A percentile compares a stretch with the other conserved stretches of the same genome.
These are phyloP conservation scores for Pseudonitzschia multistriata DNA, from an alignment of 108 stramenopile genomes.

Conservation along the genomic window DNA sequence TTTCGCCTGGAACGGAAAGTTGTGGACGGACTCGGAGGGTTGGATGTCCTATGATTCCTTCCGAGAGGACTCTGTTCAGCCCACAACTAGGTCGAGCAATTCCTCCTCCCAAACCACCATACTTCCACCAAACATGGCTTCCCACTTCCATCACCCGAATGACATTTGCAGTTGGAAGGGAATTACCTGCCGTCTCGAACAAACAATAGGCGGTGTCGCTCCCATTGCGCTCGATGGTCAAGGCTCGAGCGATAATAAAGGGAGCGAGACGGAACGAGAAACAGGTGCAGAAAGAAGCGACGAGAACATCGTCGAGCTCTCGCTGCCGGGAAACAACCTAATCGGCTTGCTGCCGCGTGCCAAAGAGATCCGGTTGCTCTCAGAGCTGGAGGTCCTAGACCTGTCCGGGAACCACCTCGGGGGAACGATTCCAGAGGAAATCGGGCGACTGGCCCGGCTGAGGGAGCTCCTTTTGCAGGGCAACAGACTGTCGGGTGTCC, in stretches of 20 bases:
- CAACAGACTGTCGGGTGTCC: background rate
- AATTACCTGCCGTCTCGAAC: background rate
- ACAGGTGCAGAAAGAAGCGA: background rate
- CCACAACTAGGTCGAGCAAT: background rate
- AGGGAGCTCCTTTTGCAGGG: background rate
- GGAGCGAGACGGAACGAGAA: background rate
- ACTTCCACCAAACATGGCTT: background rate
- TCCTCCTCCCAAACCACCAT: background rate
- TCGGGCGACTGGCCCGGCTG: background rate
- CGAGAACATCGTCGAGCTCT: background rate
- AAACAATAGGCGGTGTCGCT: background rate
- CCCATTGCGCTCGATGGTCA: too few relatives aligned
- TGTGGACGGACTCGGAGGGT: background rate
- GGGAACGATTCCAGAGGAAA: background rate
- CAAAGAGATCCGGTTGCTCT: background rate
- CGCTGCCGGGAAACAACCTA: background rate
- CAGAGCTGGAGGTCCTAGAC: background rate
- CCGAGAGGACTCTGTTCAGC: background rate
- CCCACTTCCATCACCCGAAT: background rate
- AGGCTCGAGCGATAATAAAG: background rate
- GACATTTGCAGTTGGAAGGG: constrained; percentile 4
- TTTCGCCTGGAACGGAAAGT: constrained; percentile 13
- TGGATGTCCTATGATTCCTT: background rate
- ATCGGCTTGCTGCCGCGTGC: background rate
- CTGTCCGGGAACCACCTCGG: constrained; percentile 1